Base-by-base conservation (phyloP, 2,329 filamentous ascomycete species). In the Epichloe sibirici region DNA sequence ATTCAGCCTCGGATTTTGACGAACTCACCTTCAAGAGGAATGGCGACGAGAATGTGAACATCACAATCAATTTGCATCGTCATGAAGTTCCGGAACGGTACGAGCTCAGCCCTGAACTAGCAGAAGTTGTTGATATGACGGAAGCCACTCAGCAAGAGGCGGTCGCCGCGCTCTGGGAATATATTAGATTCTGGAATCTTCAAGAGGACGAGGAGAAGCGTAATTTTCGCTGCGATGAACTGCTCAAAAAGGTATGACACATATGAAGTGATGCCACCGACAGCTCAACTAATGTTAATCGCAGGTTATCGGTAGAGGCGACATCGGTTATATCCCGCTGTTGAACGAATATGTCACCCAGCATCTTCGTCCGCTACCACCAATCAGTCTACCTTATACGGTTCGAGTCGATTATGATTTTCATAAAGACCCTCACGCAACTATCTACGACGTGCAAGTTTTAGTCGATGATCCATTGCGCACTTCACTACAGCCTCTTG, bases 191-290 rank as follows among this genome's bases (percentile, higher is more conserved):
- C 21, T 86, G 88, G 74, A 83, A 85, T 17, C 74, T 98, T 46
- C 89, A 95, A 66, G 91, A 96, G 65, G 90, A 95, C 58, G 91
- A 97, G 55, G 93, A 98, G 66, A 93, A 93, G 73, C 81, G 93
- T 56, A 86, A 87, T 55, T 91, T 98, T 61, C 85, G 88, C 40
- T 97, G 93, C 64, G 91, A 98, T 64, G 85, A 90, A 44, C 77
- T 84, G 46, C 68, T 98, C 50, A 85, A 80, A 70, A 81, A 81
- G 68, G 89, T 95, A 71, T 63, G 79, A 56, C 11, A 40, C 13
- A 9, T 7, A 5, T 9, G 3, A 25, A 5, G 12, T 23, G 5
- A 35, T 25, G 13, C 5, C 3, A 11, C 21, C 2, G 13, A 35
- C 28, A 31, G 13, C n/a, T 23, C 28, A 15, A 40, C 49, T 57